These are phyloP conservation scores for Cercospora sojina DNA, from an alignment of 2,329 filamentous ascomycete genomes.

Conservation along the genomic window DNA sequence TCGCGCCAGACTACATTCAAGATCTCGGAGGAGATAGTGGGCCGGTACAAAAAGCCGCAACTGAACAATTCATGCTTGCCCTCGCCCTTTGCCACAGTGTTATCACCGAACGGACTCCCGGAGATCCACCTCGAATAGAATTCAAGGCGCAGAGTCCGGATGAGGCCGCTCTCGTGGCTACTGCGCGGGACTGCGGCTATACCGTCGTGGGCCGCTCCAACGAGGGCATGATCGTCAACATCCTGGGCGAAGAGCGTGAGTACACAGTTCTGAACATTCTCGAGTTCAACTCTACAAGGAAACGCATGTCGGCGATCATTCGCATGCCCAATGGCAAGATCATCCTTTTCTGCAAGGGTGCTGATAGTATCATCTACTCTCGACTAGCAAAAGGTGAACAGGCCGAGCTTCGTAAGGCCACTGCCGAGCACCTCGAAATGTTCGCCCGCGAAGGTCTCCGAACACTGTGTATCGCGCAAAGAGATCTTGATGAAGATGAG, in stretches of 20 bases:
- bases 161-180: slow-evolving; percentile 89
- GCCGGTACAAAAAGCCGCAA: slow-evolving; percentile 71
- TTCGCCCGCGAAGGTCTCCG: slow-evolving; percentile 93
- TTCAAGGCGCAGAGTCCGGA: slow-evolving; percentile 98
- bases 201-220: slow-evolving; percentile 79
- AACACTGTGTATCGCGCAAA: slow-evolving; percentile 89
- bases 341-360: slow-evolving; percentile 92
- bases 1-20: slow-evolving; percentile 83
- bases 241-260: slow-evolving; percentile 79
- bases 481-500: slow-evolving; percentile 74
- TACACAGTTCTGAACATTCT: slow-evolving; percentile 91
- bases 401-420: slow-evolving; percentile 74
- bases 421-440: slow-evolving; percentile 93
- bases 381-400: slow-evolving; percentile 84
- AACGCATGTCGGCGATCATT: slow-evolving; percentile 96
- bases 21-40: slow-evolving; percentile 79
- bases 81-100: slow-evolving; percentile 96
- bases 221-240: slow-evolving; percentile 80
- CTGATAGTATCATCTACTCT: slow-evolving; percentile 95
- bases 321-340: slow-evolving; percentile 90
- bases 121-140: slow-evolving; percentile 84
- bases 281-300: slow-evolving; percentile 95
- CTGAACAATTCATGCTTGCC: slow-evolving; percentile 89
- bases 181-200: slow-evolving; percentile 92
- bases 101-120: slow-evolving; percentile 83